phyloP scores from a whole-genome alignment of 805 yeast species.

The Yueomyces sinensis region DNA sequence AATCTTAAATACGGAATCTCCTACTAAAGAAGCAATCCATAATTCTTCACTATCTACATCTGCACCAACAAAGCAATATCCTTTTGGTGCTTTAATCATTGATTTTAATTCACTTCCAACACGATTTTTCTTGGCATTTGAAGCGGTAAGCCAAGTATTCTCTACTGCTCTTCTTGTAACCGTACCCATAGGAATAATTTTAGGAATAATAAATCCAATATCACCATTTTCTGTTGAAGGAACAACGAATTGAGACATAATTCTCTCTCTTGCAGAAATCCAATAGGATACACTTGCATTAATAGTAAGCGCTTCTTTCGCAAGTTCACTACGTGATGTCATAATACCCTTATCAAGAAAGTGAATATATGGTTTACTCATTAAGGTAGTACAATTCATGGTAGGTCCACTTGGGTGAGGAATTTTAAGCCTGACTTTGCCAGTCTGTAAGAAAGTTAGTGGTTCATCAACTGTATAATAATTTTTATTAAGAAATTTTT shows the following conservation, averaged over 20 bases:
- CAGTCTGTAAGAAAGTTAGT: conserved; percentile 12
- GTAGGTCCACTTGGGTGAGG: conserved; percentile 82
- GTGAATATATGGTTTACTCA: conserved; percentile 62
- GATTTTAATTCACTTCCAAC: conserved; percentile 92
- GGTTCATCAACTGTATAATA: conserved; percentile 11
- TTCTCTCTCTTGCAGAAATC: conserved; percentile 82
- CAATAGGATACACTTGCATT: conserved; percentile 81
- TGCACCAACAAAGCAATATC: conserved; percentile 91
- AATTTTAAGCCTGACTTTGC: conserved; percentile 37
- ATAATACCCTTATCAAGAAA: conserved; percentile 64
- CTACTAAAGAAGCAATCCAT: conserved; percentile 94
- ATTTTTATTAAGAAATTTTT: conserved; percentile 24
- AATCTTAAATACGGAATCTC: conserved; percentile 75
- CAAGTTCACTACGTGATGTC: conserved; percentile 57
- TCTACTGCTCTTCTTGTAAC: conserved; percentile 94
- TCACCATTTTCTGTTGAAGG: conserved; percentile 26
- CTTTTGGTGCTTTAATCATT: conserved; percentile 72
- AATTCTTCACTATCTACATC: conserved; percentile 97
- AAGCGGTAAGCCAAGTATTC: conserved; percentile 94
- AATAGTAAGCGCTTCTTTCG: conserved; percentile 64
- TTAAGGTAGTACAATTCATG: conserved; percentile 57
- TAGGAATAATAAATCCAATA: conserved; percentile 72
- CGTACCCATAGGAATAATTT: conserved; percentile 87
- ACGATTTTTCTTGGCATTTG: conserved; percentile 75
- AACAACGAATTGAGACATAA: conserved; percentile 75